phyloP scores from a whole-genome alignment of 129 eudicot species.

The Solidago caesia region DNA sequence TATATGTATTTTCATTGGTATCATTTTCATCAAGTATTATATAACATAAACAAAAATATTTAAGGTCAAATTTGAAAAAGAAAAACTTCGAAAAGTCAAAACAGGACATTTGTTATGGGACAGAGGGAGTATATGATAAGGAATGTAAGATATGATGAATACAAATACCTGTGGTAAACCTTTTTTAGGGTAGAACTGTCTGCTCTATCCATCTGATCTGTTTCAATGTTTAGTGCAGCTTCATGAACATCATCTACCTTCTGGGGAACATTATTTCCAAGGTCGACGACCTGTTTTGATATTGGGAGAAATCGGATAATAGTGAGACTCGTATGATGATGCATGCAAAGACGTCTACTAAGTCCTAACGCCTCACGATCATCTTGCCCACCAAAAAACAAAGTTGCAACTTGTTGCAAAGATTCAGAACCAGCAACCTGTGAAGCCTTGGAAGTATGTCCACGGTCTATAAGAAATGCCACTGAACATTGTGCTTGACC shows the following conservation, averaged over 20 bases:
- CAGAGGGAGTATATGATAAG: no score
- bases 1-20: no score
- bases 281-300: conserved; percentile 27
- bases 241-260: conserved; percentile 52
- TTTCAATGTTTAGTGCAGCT: conserved; percentile 50
- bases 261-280: conserved; percentile 46
- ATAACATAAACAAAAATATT: no score
- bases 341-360: conserved; percentile 72
- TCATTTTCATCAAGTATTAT: no score
- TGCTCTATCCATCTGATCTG: conserved; percentile 50
- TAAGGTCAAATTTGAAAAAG: no score
- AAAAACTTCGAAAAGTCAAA: no score
- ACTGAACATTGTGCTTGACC: conserved; percentile 70
- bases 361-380: conserved; percentile 91
- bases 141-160: background rate
- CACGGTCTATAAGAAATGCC: conserved; percentile 74
- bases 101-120: no score
- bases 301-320: conserved; percentile 60
- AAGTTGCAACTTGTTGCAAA: conserved; percentile 57
- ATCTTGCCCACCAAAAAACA: conserved; percentile 92
- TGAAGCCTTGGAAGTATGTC: conserved; percentile 46
- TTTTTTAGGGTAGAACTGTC: conserved; percentile 55
- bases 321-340: conserved; percentile 62
- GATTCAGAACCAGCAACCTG: conserved; percentile 44
- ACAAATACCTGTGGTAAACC: conserved; percentile 58